A percentile compares a stretch with the other conserved stretches of the same genome.
Evolutionary conservation across 202 grass and related monocot species (phyloP).

Genomic region (Panicum hallii): DNA sequence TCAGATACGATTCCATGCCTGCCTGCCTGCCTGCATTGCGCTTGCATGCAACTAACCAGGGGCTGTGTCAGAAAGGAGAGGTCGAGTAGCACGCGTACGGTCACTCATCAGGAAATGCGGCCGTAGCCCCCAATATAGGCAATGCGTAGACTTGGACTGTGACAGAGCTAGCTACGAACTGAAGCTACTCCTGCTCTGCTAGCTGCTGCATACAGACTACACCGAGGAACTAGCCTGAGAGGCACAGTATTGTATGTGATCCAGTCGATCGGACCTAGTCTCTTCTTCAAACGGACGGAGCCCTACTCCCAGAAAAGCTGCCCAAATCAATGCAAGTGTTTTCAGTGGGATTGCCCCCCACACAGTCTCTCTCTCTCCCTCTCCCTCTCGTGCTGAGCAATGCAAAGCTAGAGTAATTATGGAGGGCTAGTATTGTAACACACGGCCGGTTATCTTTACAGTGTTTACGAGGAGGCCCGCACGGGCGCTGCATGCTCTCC

Average conservation of each 20-base stretch:
- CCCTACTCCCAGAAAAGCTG: slow-evolving; percentile 58
- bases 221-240: not conserved
- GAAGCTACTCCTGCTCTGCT: not conserved
- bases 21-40: not conserved
- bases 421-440: slow-evolving; percentile 29
- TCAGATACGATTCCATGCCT: not conserved
- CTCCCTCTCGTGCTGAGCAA: not conserved
- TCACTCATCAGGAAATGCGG: slow-evolving; percentile 34
- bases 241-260: slow-evolving; percentile 14
- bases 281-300: not conserved
- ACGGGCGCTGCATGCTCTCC: slow-evolving; percentile 46
- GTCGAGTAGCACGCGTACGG: not conserved
- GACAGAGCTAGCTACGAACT: slow-evolving; percentile 10
- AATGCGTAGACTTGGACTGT: slow-evolving; percentile 20
- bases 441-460: slow-evolving; percentile 48
- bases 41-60: not conserved
- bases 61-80: not conserved
- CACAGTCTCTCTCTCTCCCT: not conserved
- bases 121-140: not conserved
- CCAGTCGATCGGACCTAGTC: not conserved
- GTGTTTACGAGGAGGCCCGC: slow-evolving; percentile 71
- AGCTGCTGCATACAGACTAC: not conserved
- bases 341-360: slow-evolving; percentile 56
- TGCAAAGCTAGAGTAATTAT: slow-evolving; percentile 43
- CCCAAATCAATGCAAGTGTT: slow-evolving; percentile 65